Base-by-base conservation (phyloP, 2,329 filamentous ascomycete species). In the Graphium sp. region DNA sequence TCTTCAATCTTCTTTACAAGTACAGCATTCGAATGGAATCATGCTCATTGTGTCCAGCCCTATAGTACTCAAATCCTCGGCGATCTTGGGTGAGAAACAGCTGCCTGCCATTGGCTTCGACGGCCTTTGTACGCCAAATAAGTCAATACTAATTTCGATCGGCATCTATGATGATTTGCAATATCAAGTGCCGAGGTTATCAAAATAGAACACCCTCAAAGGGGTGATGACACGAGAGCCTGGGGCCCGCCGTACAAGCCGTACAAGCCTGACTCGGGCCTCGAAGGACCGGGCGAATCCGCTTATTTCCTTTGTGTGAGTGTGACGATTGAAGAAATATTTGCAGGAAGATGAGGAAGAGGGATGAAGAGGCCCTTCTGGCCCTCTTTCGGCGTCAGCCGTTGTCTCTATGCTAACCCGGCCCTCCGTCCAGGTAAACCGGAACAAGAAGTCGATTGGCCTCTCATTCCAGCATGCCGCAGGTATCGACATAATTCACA, bases 1-100 rank as follows among this genome's bases (percentile, higher is more conserved):
- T 17, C 15, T 5, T 21, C 17, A 22, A 13, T 22, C 21, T 16
- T 29, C 4, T 8, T 23, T 17, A 11, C 22, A 14, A 24, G 24
- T 7, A 5, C 11, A 7, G 34, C 41, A 44, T 22, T 37, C 23
- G n/a, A 12, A 17, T 11, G 19, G 19, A 16, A 10, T 9, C 9
- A 15, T 17, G 18, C 28, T 24, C 26, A 26, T 35, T 35, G 28
- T 29, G 18, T 32, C 10, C 43, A 95, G 83, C 89, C 89, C 39
- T 95, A 95, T 47, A 94, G 84, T 44, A 95, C 89, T 21, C 89
- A 98, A 50, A 94, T 98, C 30, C 57, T 98, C 7, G 89, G 87
- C 32, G 89, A 98, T 53, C 65, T 98, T 41, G 89, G 89, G 87
- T 93, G 71, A 50, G 72, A 38, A 21, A 18, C 17, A 6, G 14